Percentiles rank a stretch among this genome's conserved stretches.
These are phyloP conservation scores for Dioscorea zingiberensis DNA, from an alignment of 106 monocot genomes.

Conservation along the genomic window DNA sequence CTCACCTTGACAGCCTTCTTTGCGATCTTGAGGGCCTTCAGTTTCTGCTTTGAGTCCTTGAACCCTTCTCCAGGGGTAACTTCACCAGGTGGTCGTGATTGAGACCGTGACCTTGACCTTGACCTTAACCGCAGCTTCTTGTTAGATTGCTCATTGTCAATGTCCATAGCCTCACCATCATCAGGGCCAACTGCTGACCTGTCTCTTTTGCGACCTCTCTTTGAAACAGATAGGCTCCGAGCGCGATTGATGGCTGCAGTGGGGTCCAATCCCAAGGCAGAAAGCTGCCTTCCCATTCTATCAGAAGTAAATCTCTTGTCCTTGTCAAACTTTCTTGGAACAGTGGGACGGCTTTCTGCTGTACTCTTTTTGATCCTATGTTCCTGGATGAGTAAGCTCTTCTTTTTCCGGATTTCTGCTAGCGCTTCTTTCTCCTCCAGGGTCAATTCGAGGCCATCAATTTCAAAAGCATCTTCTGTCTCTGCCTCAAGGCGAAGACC, in stretches of 20 bases:
- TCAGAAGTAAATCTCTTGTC: conserved; percentile 67
- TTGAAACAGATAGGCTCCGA: conserved; percentile 33
- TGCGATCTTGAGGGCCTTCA: no score
- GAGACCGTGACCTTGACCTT: conserved; percentile 34
- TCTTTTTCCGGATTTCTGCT: conserved; percentile 72
- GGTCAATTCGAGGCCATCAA: conserved; percentile 54
- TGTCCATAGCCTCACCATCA: conserved; percentile 55
- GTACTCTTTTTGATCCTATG: conserved; percentile 95
- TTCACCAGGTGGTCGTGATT: no score
- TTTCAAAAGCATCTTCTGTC: conserved; percentile 52
- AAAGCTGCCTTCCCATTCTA: conserved; percentile 90
- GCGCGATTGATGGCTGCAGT: conserved; percentile 62
- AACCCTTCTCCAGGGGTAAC: conserved; percentile 83
- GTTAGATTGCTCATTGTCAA: conserved; percentile 49
- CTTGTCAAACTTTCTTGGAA: conserved; percentile 84
- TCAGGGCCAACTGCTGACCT: conserved; percentile 46
- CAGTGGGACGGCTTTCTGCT: conserved; percentile 83
- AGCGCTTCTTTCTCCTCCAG: conserved; percentile 65
- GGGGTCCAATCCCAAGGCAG: conserved; percentile 68
- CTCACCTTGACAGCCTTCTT: no score
- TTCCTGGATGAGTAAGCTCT: conserved; percentile 73
- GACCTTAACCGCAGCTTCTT: conserved; percentile 46
- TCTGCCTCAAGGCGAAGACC: conserved; percentile 57
- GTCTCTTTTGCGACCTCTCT: conserved; percentile 59
- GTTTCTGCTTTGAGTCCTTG: conserved; percentile 74